Evolutionary conservation across 495 filamentous ascomycete species (phyloP), one percentile per base, ranked within the genome.

Genomic region (Aspergillus hancockii): DNA sequence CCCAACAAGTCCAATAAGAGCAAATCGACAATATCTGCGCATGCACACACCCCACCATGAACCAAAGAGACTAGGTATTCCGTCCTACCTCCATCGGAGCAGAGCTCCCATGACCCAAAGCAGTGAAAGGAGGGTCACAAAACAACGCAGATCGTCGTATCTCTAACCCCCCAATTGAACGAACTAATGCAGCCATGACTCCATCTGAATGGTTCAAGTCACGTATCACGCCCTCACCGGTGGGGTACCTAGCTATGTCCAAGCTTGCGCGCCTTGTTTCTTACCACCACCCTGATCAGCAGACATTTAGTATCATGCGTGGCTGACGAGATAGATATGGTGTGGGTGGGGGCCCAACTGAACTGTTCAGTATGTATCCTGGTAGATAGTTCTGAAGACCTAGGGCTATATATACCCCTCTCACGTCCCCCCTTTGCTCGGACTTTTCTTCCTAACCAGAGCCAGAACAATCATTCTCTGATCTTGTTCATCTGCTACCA

Each of bases 401-500:
- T 36, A 14, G 13, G 34, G 14, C 4, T 41, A 41, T 41, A 41
- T 41, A 41, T n/a, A 41, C 38, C 38, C 16, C 38, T 6, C 38
- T 41, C 5, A 16, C n/a, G 1, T 14, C 38, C 30, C 14, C 7
- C 38, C 2, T 18, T 41, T 6, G 38, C 14, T 41, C 14, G 38
- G 16, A 14, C 7, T 7, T 28, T 7, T 28, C 25, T 36, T 6
- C 31, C 31, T 36, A 12, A 9, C 2, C 13, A 14, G 34, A 36
- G 12, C 1, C 25, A 28, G 13, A 36, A 41, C 14, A 41, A 41
- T n/a, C 38, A 41, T 18, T 32, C 40, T 47, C 19, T 58, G 6
- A 43, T 45, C 46, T 58, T n/a, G n/a, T n/a, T 61, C 55, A 32
- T 56, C 52, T 5, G 3, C 16, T 41, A 28, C 16, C 16, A 16